Evolutionary conservation across 495 filamentous ascomycete genomes (phyloP), one percentile per base, ranked within the genome.

Genomic region (Parathielavia hyrcaniae): DNA sequence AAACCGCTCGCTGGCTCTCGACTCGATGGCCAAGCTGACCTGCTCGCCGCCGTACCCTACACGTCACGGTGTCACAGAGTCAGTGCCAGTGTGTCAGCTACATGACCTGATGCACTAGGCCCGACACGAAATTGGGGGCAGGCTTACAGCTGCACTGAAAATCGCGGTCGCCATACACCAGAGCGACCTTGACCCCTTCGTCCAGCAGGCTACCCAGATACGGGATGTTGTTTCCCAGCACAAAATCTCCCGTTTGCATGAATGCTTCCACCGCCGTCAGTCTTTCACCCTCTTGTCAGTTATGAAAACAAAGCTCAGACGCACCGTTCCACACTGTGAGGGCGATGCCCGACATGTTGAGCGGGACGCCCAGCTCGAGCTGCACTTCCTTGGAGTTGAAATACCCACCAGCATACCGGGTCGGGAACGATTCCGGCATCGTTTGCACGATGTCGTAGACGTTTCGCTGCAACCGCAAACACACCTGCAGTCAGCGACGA

Each of bases 341-440:
- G n/a, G 71, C 75, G 7, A 75, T 72, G 26, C 74, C 67, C n/a
- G 86, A 84, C 66, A 69, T 86, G 62, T 90, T 89, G 54, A 88
- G 72, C 0, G 79, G 84, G 2, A 82, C 80, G 11, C 86, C 85
- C 47, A 90, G 73, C 0, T 81, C 81, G 1, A 69, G 56, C 55
- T 81, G 84, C 2, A 89, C 79, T 49, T 75, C 77, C 43, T 76
- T 70, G 38, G 81, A 74, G 60, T 78, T 83, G 40, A 88, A 66
- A 64, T 77, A 89, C 10, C 84, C 83, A 9, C 78, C 50, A 57
- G 73, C 83, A 56, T 80, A 83, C 22, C 71, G 71, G 5, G 79
- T 75, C 7, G 87, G 87, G 69, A 87, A 88, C 1, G 83, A 78
- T 61, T 85, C 80, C 0, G 73, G 73, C 17, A 69, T 69, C 62